Conservation (phyloP, 139 green algal genomes). For the Volvox africanus region DNA sequence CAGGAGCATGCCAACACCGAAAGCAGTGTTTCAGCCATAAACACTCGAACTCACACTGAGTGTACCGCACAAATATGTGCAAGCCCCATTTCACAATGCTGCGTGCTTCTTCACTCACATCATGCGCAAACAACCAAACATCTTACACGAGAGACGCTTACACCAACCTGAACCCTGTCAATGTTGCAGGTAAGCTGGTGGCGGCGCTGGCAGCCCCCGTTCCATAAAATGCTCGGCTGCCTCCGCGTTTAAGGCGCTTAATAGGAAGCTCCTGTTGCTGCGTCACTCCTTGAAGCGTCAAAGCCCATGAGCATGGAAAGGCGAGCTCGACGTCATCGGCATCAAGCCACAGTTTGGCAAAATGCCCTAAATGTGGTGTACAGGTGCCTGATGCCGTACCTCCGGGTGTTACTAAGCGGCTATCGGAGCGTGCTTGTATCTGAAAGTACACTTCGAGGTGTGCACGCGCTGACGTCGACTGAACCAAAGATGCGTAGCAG, state of each 20-base stretch:
- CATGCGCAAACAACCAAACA: too few relatives aligned
- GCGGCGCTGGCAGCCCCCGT: neutral
- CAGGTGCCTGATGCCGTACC: neutral
- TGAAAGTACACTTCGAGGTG: slow-evolving; percentile 49
- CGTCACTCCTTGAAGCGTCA: neutral
- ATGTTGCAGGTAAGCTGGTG: neutral
- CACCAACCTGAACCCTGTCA: neutral
- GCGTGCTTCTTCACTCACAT: too few relatives aligned
- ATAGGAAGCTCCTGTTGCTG: neutral
- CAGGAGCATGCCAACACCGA: too few relatives aligned
- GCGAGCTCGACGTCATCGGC: slow-evolving; percentile 51
- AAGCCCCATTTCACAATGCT: too few relatives aligned
- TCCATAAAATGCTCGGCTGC: neutral
- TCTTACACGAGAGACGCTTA: too few relatives aligned
- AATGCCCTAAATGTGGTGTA: neutral
- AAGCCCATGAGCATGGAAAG: neutral
- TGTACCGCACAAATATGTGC: too few relatives aligned
- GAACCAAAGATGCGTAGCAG: slow-evolving; percentile 58
- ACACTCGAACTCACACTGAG: too few relatives aligned
- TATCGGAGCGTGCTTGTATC: neutral
- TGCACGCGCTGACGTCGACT: slow-evolving; percentile 36
- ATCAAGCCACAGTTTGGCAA: slow-evolving; percentile 62
- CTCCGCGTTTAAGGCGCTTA: neutral
- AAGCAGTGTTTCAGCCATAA: too few relatives aligned
- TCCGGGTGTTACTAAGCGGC: neutral